phyloP scores from a whole-genome alignment of 768 basidiomycete genomes.

The Pluteus cervinus region DNA sequence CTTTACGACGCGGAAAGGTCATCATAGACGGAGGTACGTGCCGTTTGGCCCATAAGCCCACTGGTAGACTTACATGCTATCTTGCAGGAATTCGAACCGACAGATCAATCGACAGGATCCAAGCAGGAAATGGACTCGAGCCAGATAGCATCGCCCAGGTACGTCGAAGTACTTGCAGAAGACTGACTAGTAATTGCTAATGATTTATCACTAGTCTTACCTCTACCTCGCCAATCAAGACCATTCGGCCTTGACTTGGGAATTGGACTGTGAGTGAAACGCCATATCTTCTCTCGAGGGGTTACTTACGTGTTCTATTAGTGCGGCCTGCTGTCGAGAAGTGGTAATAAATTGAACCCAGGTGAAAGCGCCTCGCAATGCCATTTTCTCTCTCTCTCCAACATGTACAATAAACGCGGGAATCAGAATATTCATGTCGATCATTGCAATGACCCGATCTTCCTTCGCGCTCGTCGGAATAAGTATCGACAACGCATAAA shows the following conservation, averaged over 20 bases:
- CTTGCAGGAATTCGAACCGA: conserved; percentile 30
- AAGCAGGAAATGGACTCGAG: conserved; percentile 42
- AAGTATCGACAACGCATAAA: too few species aligned
- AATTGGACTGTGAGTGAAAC: conserved; percentile 60
- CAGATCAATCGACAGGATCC: conserved; percentile 22
- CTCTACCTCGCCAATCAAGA: conserved; percentile 64
- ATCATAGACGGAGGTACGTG: conserved; percentile 61
- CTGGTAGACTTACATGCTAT: not conserved
- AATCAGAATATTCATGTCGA: too few species aligned
- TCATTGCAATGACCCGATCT: too few species aligned
- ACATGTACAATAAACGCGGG: too few species aligned
- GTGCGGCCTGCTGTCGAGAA: conserved; percentile 43
- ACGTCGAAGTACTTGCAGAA: conserved; percentile 9
- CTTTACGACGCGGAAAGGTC: conserved; percentile 29
- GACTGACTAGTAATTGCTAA: conserved; percentile 1
- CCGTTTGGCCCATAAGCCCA: conserved; percentile 1
- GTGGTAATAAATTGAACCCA: conserved; percentile 34
- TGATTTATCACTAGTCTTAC: conserved; percentile 45
- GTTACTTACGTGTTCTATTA: conserved; percentile 7
- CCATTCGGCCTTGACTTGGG: conserved; percentile 72
- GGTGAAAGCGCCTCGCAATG: too few species aligned
- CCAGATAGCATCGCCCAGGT: conserved; percentile 72
- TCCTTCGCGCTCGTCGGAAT: too few species aligned
- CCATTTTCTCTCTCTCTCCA: too few species aligned
- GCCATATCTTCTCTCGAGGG: not conserved